Conservation (phyloP, 208 protist genomes). For the Entamoeba invadens region DNA sequence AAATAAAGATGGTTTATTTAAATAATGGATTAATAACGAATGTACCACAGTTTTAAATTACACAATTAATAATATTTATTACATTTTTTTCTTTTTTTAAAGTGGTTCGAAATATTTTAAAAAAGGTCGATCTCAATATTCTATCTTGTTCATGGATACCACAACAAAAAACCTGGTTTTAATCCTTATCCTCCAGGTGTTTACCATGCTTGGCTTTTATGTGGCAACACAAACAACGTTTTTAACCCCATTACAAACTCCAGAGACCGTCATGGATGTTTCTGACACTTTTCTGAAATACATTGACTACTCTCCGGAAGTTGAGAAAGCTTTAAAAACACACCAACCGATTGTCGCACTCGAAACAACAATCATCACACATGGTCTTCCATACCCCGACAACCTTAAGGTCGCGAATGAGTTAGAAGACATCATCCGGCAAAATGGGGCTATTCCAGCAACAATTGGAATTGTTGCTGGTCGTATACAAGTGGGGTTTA, state of each 20-base stretch:
- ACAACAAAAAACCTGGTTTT: not conserved
- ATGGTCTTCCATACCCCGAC: slow-evolving; percentile 60
- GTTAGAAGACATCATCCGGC: slow-evolving; percentile 53
- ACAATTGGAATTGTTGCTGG: slow-evolving; percentile 68
- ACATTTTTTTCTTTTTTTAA: no score
- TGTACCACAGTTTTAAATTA: no score
- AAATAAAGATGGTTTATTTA: no score
- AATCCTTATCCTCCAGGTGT: not conserved
- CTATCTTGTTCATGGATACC: no score
- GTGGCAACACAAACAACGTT: no score
- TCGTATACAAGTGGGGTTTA: slow-evolving; percentile 49
- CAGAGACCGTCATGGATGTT: no score
- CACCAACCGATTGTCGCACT: slow-evolving; percentile 27
- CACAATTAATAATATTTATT: no score
- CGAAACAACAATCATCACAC: slow-evolving; percentile 41
- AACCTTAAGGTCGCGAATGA: slow-evolving; percentile 53
- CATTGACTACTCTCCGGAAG: not conserved
- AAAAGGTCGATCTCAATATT: no score
- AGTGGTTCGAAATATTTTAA: no score
- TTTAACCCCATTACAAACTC: no score
- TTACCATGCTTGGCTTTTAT: no score
- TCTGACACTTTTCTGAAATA: not conserved
- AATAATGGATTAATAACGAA: no score
- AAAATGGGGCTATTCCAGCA: slow-evolving; percentile 57
- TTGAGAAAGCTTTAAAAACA: not conserved